phyloP scores from a whole-genome alignment of 306 rosid genomes.

The Coriaria nepalensis region DNA sequence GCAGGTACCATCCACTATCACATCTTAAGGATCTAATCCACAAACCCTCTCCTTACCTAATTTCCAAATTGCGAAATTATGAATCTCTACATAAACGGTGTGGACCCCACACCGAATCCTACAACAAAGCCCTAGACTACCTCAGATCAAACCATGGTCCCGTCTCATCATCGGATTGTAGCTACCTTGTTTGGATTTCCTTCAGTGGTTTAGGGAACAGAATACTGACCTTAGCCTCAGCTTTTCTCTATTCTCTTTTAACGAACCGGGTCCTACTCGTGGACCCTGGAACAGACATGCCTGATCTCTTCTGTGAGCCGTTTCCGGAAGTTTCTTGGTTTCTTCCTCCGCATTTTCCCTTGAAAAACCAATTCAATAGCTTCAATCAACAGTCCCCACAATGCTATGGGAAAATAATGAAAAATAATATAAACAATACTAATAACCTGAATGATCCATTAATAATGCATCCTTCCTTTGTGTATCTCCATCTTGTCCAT shows the following conservation, averaged over 20 bases:
- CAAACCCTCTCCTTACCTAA: constrained; percentile 46
- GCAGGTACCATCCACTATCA: constrained; percentile 40
- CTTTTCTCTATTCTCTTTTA: constrained; percentile 60
- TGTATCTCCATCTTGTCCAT: constrained; percentile 56
- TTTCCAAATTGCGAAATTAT: constrained; percentile 40
- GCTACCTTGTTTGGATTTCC: constrained; percentile 58
- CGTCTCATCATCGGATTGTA: constrained; percentile 25
- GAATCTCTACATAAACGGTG: constrained; percentile 49
- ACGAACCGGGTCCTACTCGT: constrained; percentile 64
- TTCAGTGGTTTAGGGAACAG: constrained; percentile 72
- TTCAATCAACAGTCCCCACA: constrained; percentile 34
- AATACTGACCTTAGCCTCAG: constrained; percentile 47
- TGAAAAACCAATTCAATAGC: constrained; percentile 15
- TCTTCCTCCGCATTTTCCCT: constrained; percentile 49
- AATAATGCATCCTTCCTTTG: constrained; percentile 18
- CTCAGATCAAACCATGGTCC: constrained; percentile 26
- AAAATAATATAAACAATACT: constrained; percentile 6
- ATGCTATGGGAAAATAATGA: constrained; percentile 51
- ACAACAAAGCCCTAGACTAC: constrained; percentile 32
- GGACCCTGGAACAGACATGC: constrained; percentile 61
- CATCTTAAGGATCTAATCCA: constrained; percentile 26
- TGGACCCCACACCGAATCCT: constrained; percentile 46
- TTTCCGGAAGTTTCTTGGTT: constrained; percentile 54
- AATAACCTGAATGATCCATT: constrained; percentile 5
- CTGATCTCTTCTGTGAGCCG: constrained; percentile 64